Conservation (phyloP, 805 yeast species). For the Teunomyces tritomae region DNA sequence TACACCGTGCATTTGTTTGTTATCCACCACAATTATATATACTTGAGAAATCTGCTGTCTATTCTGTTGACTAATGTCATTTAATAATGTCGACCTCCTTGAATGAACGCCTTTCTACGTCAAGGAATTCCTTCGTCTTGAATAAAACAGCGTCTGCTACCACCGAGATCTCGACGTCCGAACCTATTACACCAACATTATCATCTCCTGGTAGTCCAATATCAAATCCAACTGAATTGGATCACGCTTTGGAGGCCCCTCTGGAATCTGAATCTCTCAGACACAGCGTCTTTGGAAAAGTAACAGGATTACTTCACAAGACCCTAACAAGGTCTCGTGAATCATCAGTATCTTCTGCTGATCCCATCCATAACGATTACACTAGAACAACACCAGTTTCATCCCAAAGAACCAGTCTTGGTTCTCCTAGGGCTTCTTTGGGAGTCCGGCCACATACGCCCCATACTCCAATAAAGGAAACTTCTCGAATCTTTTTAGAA, state of each 20-base stretch:
- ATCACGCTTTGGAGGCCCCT: not conserved
- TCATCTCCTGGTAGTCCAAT: constrained; percentile 1
- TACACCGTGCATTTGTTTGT: not conserved
- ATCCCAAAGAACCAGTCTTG: constrained; percentile 2
- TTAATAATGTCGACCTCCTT: constrained; percentile 1
- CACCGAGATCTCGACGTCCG: constrained; percentile 9
- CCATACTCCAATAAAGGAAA: constrained; percentile 53
- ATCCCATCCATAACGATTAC: constrained; percentile 1
- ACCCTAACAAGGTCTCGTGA: constrained; percentile 17
- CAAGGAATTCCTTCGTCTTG: constrained; percentile 3
- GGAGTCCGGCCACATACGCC: not conserved
- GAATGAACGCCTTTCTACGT: constrained; percentile 1
- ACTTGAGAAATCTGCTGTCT: not conserved
- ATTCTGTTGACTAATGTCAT: constrained; percentile 1
- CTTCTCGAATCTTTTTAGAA: constrained; percentile 73
- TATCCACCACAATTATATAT: not conserved
- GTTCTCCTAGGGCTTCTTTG: not conserved
- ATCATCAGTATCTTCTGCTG: constrained; percentile 5
- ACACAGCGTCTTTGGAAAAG: constrained; percentile 29
- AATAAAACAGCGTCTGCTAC: constrained; percentile 6
- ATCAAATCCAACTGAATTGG: not conserved
- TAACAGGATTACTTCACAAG: constrained; percentile 29
- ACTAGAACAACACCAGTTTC: not conserved
- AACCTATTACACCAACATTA: constrained; percentile 7
- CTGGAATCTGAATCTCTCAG: constrained; percentile 10